Conservation (phyloP, 2,329 filamentous ascomycete genomes). For the Paraphoma sp. region DNA sequence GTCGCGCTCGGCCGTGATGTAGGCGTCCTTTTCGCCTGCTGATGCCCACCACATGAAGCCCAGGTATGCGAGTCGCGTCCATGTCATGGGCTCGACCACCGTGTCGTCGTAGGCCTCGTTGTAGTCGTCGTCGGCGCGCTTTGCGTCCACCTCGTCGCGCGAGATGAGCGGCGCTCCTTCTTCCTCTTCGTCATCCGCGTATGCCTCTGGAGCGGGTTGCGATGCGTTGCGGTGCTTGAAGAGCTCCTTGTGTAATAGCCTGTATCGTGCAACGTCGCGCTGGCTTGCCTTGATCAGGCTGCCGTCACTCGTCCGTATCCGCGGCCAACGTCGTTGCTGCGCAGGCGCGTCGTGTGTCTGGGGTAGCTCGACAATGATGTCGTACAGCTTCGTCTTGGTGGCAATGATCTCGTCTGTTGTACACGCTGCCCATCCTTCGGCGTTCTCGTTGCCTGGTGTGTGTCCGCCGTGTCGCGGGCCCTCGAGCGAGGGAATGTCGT, state of each 20-base stretch:
- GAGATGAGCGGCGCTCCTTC: slow-evolving; percentile 28
- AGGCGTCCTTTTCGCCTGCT: slow-evolving; percentile 72
- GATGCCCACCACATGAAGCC: slow-evolving; percentile 93
- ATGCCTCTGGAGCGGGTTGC: slow-evolving; percentile 7
- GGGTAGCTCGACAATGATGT: slow-evolving; percentile 85
- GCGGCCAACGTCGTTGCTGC: slow-evolving; percentile 73
- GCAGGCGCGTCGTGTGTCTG: slow-evolving; percentile 61
- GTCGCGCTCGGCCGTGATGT: slow-evolving; percentile 61
- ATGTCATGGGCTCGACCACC: slow-evolving; percentile 63
- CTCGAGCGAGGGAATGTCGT: slow-evolving; percentile 84
- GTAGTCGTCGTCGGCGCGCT: slow-evolving; percentile 41
- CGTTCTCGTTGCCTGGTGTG: slow-evolving; percentile 49
- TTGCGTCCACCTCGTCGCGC: slow-evolving; percentile 29
- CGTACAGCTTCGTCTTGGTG: slow-evolving; percentile 86
- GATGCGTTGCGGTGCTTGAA: slow-evolving; percentile 36
- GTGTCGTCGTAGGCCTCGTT: slow-evolving; percentile 46
- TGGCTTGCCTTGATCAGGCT: slow-evolving; percentile 82
- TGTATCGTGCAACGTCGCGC: slow-evolving; percentile 80
- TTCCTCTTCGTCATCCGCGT: slow-evolving; percentile 34
- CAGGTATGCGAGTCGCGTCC: slow-evolving; percentile 78
- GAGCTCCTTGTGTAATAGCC: slow-evolving; percentile 43
- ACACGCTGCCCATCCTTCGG: slow-evolving; percentile 85
- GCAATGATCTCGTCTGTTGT: slow-evolving; percentile 93
- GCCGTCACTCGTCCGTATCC: slow-evolving; percentile 69
- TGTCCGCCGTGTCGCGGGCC: slow-evolving; percentile 50